phyloP scores from a whole-genome alignment of 352 stramenopile species.

The Peronospora tabacina region DNA sequence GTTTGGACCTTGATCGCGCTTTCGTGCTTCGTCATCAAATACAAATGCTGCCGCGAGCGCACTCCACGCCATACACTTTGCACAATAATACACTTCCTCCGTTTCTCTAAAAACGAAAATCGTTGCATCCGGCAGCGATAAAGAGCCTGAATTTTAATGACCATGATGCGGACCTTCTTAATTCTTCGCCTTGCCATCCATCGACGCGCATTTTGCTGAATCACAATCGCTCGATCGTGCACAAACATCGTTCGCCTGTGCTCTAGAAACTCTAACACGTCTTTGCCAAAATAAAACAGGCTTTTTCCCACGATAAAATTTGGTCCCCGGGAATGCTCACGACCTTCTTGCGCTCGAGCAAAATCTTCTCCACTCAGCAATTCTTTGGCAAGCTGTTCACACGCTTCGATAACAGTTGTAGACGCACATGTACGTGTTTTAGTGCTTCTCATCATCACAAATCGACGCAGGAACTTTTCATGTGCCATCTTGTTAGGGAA shows the following conservation, averaged over 20 bases:
- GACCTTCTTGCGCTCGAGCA: conserved; percentile 26
- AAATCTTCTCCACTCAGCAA: conserved; percentile 44
- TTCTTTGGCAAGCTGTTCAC: conserved; percentile 44
- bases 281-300: conserved; percentile 91
- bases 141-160: conserved; percentile 52
- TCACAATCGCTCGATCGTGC: conserved; percentile 52
- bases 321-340: conserved; percentile 33
- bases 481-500: conserved; percentile 94
- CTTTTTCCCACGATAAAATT: conserved; percentile 79
- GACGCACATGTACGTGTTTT: conserved; percentile 21
- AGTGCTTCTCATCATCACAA: conserved; percentile 61
- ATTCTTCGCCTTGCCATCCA: conserved; percentile 52
- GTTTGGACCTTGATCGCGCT: conserved; percentile 59
- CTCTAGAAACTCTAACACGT: conserved; percentile 89
- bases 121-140: conserved; percentile 43
- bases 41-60: conserved; percentile 44
- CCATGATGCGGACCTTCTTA: conserved; percentile 39
- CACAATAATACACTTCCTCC: conserved; percentile 40
- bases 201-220: conserved; percentile 46
- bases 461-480: conserved; percentile 77
- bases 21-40: conserved; percentile 47
- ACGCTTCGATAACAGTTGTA: conserved; percentile 55
- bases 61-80: conserved; percentile 74
- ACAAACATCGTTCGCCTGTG: conserved; percentile 61
- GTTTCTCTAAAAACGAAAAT: conserved; percentile 35